A percentile compares a stretch with the other conserved stretches of the same genome.
These are phyloP conservation scores for Roridomyces roridus DNA, from an alignment of 768 basidiomycete species.

Conservation along the genomic window DNA sequence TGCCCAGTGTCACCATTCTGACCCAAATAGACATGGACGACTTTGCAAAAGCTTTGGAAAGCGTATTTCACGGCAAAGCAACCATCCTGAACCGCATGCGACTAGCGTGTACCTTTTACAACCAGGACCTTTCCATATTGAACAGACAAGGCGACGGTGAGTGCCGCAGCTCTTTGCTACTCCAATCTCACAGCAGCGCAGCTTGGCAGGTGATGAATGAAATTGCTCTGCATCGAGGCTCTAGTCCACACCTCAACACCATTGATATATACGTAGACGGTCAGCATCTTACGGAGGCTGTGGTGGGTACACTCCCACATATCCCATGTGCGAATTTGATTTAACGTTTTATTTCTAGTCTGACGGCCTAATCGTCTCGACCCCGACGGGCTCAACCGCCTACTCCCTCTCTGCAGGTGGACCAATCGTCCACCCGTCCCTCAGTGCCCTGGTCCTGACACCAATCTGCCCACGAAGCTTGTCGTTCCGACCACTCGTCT, in stretches of 20 bases:
- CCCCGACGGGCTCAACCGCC: conserved; percentile 95
- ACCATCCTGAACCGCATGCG: conserved; percentile 91
- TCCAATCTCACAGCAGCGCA: conserved; percentile 30
- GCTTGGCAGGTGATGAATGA: conserved; percentile 99
- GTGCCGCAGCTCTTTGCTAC: conserved; percentile 23
- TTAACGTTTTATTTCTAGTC: conserved; percentile 55
- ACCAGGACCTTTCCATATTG: conserved; percentile 62
- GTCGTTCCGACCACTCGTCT: conserved; percentile 90
- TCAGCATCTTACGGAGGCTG: conserved; percentile 94
- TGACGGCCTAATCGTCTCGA: conserved; percentile 92
- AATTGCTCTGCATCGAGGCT: conserved; percentile 89
- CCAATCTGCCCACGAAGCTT: conserved; percentile 96
- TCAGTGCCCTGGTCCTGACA: conserved; percentile 89
- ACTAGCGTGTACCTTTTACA: conserved; percentile 79
- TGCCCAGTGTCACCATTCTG: background rate
- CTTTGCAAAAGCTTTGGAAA: conserved; percentile 79
- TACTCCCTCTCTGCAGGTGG: conserved; percentile 96
- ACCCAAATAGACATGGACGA: conserved; percentile 79
- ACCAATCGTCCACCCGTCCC: conserved; percentile 92
- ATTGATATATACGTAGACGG: conserved; percentile 95
- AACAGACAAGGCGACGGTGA: conserved; percentile 64
- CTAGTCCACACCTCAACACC: conserved; percentile 89
- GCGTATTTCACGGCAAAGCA: conserved; percentile 79
- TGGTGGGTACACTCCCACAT: conserved; percentile 59
- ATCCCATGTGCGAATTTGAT: conserved; percentile 15